phyloP scores from a whole-genome alignment of 1,284 basidiomycete species.

The Athelia psychrophila region DNA sequence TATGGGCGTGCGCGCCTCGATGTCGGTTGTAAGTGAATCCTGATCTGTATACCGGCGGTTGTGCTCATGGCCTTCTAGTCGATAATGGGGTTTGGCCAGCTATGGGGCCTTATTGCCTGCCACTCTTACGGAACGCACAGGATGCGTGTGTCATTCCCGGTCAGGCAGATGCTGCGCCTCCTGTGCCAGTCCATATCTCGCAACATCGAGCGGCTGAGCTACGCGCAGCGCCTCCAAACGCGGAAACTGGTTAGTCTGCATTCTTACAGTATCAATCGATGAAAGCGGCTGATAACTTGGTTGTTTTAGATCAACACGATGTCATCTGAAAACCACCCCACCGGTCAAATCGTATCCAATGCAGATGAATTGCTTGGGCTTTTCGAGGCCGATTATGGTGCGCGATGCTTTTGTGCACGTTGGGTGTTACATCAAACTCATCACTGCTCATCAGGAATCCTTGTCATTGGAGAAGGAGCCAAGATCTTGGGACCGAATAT shows the following conservation, averaged over 20 bases:
- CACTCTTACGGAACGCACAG: conserved; percentile 80
- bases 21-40: conserved; percentile 68
- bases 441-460: conserved; percentile 33
- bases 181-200: conserved; percentile 82
- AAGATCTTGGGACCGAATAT: conserved; percentile 82
- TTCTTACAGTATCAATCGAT: conserved; percentile 5
- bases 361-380: conserved; percentile 80
- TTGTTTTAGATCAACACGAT: conserved; percentile 70
- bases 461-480: conserved; percentile 84
- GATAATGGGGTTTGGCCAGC: conserved; percentile 78
- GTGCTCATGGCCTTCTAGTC: conserved; percentile 43
- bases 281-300: neutral
- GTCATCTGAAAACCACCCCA: conserved; percentile 69
- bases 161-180: conserved; percentile 79
- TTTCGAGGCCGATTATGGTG: conserved; percentile 83
- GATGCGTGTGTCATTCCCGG: conserved; percentile 84
- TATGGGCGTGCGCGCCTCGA: conserved; percentile 80
- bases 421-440: neutral
- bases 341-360: conserved; percentile 86
- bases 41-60: neutral
- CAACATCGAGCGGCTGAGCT: conserved; percentile 82
- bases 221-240: conserved; percentile 76
- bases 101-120: conserved; percentile 87
- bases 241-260: conserved; percentile 64
- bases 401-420: neutral